A percentile compares a stretch with the other conserved stretches of the same genome.
Conservation (phyloP, 2,329 filamentous ascomycete species). For the Ceratocystis smalleyi region DNA sequence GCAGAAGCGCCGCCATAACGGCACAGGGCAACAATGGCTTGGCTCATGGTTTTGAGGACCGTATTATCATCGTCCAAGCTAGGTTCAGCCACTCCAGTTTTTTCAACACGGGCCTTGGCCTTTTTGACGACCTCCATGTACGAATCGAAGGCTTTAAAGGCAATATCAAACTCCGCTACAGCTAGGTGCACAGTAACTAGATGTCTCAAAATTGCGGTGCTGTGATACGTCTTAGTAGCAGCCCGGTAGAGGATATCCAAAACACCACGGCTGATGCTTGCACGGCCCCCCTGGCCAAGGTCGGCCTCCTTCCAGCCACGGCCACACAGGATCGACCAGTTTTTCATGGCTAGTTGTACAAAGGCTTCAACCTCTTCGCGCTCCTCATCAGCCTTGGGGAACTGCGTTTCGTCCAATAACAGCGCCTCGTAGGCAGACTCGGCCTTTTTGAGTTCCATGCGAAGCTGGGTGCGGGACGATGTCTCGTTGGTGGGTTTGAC, state of each 20-base stretch:
- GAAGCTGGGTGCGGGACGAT: conserved; percentile 47
- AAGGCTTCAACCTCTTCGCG: conserved; percentile 71
- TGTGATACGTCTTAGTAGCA: conserved; percentile 88
- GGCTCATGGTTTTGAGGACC: conserved; percentile 61
- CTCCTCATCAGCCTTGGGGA: conserved; percentile 67
- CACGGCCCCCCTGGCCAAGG: conserved; percentile 65
- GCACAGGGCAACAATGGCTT: conserved; percentile 67
- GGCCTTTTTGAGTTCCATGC: conserved; percentile 61
- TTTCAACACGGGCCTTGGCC: conserved; percentile 69
- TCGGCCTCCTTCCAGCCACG: conserved; percentile 67
- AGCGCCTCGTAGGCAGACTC: conserved; percentile 67
- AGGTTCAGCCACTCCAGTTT: conserved; percentile 54
- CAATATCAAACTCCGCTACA: conserved; percentile 80
- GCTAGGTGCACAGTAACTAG: conserved; percentile 78
- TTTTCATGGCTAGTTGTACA: conserved; percentile 61
- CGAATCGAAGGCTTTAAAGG: conserved; percentile 78
- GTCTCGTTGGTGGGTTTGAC: conserved; percentile 30
- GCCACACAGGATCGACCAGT: conserved; percentile 73
- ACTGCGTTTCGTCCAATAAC: conserved; percentile 61
- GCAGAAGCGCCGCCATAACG: conserved; percentile 61
- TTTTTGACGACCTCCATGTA: conserved; percentile 79
- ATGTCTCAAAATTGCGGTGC: conserved; percentile 69
- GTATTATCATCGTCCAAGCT: conserved; percentile 65
- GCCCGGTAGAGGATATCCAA: conserved; percentile 82
- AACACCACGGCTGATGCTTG: conserved; percentile 56